phyloP scores from a whole-genome alignment of 164 flowering plant genomes.

The Litsea cubeba region DNA sequence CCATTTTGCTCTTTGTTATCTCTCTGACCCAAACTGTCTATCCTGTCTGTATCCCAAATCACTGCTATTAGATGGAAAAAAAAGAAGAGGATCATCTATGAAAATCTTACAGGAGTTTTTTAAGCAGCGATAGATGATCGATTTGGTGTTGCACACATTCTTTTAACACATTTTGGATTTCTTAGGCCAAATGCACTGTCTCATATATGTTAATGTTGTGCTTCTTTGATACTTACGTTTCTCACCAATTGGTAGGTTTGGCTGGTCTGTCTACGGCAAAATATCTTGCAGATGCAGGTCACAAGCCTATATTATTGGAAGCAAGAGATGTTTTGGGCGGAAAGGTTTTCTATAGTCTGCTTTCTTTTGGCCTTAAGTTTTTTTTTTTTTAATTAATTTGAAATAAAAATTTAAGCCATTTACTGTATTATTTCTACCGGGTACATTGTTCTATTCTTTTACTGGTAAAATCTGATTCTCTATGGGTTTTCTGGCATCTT shows the following conservation, averaged over 20 bases:
- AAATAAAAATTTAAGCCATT: neutral
- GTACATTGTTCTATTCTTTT: neutral
- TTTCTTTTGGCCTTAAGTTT: neutral
- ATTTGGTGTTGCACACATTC: no score
- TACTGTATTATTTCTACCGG: neutral
- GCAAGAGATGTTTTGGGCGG: slow-evolving; percentile 98
- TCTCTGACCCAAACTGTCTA: neutral
- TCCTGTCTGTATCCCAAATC: no score
- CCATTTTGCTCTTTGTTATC: neutral
- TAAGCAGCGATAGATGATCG: no score
- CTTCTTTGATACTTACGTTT: neutral
- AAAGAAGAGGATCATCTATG: no score
- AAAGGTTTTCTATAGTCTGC: slow-evolving; percentile 48
- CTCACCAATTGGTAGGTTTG: slow-evolving; percentile 55
- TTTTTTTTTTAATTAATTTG: neutral
- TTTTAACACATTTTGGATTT: no score
- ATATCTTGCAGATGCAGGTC: slow-evolving; percentile 99
- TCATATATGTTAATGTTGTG: no score
- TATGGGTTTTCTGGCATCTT: neutral
- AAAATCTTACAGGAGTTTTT: no score
- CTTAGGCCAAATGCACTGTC: no score
- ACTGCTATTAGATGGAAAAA: no score
- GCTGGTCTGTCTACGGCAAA: slow-evolving; percentile 97
- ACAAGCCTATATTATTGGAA: slow-evolving; percentile 82
- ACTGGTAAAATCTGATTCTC: neutral